Conservation (phyloP, 257 asterid species). For the Capsicum baccatum region DNA sequence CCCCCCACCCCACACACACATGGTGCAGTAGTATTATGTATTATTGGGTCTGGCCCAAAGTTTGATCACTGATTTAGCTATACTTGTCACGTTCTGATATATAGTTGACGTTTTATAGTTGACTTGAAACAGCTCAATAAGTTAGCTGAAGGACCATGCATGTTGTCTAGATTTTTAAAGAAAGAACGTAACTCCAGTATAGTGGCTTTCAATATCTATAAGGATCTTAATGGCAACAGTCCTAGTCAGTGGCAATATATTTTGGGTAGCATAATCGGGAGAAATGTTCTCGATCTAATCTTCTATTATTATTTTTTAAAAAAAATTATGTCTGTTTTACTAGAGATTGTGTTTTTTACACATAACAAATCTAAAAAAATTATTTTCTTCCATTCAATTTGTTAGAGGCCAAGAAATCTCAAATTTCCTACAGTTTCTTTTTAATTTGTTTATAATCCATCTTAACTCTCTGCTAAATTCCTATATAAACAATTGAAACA, state of each 20-base stretch:
- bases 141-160: neutral
- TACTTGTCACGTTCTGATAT: neutral
- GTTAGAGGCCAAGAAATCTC: too few relatives aligned
- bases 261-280: too few relatives aligned
- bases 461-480: neutral
- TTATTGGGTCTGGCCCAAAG: constrained; percentile 6
- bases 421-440: too few relatives aligned
- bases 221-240: neutral
- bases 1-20: neutral
- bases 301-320: too few relatives aligned
- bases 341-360: too few relatives aligned
- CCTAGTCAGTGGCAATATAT: neutral
- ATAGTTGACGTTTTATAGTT: neutral
- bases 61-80: neutral
- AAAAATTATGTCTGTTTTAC: too few relatives aligned
- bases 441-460: too few relatives aligned
- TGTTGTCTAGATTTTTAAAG: neutral
- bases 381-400: too few relatives aligned
- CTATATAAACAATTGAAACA: too few relatives aligned
- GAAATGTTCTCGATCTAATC: too few relatives aligned
- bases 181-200: neutral
- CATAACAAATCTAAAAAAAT: too few relatives aligned
- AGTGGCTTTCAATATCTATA: neutral
- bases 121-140: neutral
- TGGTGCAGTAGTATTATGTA: neutral